phyloP scores from a whole-genome alignment of 208 protist species.

The Trypanosoma avium region DNA sequence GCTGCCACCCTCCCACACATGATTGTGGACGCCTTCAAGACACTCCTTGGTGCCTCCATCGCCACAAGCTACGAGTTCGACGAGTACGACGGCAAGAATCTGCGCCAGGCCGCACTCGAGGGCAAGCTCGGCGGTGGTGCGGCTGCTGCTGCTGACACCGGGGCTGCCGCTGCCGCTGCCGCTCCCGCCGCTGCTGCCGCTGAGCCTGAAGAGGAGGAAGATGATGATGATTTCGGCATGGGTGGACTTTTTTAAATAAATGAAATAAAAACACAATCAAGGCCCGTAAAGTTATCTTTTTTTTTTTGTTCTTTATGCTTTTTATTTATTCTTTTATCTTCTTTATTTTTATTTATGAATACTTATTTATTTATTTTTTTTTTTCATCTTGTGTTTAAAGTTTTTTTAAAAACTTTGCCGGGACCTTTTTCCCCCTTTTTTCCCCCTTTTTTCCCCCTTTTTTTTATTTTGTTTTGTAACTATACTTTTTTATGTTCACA shows the following conservation, averaged over 20 bases:
- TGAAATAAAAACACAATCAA: not conserved
- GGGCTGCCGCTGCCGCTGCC: conserved; percentile 33
- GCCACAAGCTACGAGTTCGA: conserved; percentile 94
- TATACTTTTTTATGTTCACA: not conserved
- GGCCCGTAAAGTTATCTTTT: conserved; percentile 9
- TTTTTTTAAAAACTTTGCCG: not conserved
- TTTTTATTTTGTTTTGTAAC: too few species aligned
- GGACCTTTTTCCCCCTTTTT: conserved; percentile 14
- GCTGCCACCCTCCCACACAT: conserved; percentile 94
- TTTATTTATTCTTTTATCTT: conserved; percentile 8
- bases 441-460: too few species aligned
- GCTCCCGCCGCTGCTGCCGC: conserved; percentile 41
- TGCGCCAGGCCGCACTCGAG: conserved; percentile 90
- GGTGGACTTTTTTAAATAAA: conserved; percentile 82
- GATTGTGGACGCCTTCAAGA: conserved; percentile 97
- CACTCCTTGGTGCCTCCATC: conserved; percentile 94
- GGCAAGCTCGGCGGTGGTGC: conserved; percentile 76
- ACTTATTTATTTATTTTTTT: not conserved
- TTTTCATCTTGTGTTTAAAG: not conserved
- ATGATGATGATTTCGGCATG: conserved; percentile 84
- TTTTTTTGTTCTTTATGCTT: conserved; percentile 21
- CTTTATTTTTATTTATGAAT: conserved; percentile 27
- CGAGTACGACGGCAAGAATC: conserved; percentile 74
- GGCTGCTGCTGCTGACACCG: conserved; percentile 57
- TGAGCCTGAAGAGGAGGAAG: conserved; percentile 66